These are phyloP conservation scores for Kappamyces sp. DNA, from an alignment of 192 early-diverging fungal species.

Conservation along the genomic window DNA sequence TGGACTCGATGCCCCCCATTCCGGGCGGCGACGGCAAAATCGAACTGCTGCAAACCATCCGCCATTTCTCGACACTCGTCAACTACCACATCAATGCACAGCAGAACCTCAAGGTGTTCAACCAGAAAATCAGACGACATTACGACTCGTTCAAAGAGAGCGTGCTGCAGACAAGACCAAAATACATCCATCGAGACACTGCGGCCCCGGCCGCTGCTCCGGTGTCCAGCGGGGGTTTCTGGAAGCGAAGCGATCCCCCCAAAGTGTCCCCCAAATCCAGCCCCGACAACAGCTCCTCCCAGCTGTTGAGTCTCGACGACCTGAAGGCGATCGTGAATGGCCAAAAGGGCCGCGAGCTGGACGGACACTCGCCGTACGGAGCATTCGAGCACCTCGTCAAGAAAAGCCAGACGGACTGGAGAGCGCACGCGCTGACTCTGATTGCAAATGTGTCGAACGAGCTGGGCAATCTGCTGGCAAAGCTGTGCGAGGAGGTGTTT, in stretches of 20 bases:
- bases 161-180: constrained; percentile 25
- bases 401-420: constrained; percentile 38
- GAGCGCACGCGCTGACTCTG: constrained; percentile 25
- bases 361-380: constrained; percentile 38
- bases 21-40: constrained; percentile 35
- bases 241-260: constrained; percentile 1
- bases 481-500: constrained; percentile 41
- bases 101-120: constrained; percentile 41
- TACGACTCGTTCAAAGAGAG: constrained; percentile 32
- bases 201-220: constrained; percentile 2
- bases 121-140: constrained; percentile 33
- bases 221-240: constrained; percentile 14
- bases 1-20: constrained; percentile 31
- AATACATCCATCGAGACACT: constrained; percentile 16
- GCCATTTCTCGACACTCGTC: constrained; percentile 39
- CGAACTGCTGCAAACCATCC: constrained; percentile 39
- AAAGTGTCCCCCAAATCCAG: background rate
- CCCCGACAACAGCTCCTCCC: background rate
- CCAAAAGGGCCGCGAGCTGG: constrained; percentile 39
- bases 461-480: constrained; percentile 25
- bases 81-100: constrained; percentile 38
- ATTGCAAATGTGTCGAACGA: constrained; percentile 28
- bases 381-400: constrained; percentile 35
- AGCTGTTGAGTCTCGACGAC: constrained; percentile 27
- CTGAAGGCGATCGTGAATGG: constrained; percentile 30